Conservation (phyloP, 1,284 basidiomycete species). For the Papiliotrema flavescens region DNA sequence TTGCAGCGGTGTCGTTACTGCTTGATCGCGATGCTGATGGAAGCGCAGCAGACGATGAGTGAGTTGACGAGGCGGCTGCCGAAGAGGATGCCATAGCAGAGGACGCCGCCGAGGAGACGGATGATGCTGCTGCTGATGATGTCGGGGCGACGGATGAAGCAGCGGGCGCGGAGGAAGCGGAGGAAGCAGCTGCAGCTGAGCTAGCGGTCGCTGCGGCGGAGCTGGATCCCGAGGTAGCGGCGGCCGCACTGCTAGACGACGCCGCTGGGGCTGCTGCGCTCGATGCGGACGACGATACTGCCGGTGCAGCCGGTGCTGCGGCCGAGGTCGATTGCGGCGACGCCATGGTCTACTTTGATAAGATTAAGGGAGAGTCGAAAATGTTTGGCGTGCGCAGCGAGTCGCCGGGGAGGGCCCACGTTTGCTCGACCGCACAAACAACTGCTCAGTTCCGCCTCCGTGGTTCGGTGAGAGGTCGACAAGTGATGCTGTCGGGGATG, state of each 20-base stretch:
- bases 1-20: not conserved
- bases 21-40: not conserved
- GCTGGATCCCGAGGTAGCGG: not conserved
- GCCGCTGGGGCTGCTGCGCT: not conserved
- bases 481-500: not conserved
- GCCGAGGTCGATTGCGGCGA: not conserved
- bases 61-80: not conserved
- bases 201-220: slow-evolving; percentile 9
- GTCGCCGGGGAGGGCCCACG: not conserved
- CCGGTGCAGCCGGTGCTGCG: slow-evolving; percentile 1
- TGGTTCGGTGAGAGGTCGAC: not conserved
- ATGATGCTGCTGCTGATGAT: not conserved
- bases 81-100: not conserved
- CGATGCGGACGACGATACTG: not conserved
- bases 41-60: slow-evolving; percentile 1
- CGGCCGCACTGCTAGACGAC: not conserved
- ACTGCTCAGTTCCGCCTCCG: not conserved
- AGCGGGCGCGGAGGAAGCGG: slow-evolving; percentile 14
- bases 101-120: not conserved
- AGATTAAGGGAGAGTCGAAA: not conserved
- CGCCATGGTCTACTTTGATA: not conserved
- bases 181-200: slow-evolving; percentile 7
- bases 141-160: slow-evolving; percentile 13
- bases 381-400: not conserved
- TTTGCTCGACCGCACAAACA: no score